These are phyloP conservation scores for Penicillium cataractarum DNA, from an alignment of 495 filamentous ascomycete genomes.

Conservation along the genomic window DNA sequence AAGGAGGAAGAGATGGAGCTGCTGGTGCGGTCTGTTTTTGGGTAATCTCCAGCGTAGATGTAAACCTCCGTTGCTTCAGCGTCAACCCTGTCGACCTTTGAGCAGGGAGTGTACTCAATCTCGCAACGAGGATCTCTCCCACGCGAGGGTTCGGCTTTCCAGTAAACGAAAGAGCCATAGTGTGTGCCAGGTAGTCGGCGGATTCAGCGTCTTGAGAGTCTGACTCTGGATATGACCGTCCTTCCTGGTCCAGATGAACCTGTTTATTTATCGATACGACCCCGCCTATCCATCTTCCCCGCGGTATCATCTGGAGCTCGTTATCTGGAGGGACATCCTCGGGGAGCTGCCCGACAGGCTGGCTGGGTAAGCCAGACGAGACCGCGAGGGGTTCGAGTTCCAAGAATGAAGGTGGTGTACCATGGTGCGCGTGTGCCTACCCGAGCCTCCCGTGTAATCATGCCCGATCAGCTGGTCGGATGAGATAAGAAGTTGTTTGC, in stretches of 20 bases:
- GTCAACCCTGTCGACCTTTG: neutral
- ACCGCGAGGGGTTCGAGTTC: constrained; percentile 1
- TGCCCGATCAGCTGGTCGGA: constrained; percentile 1
- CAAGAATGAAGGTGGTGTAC: neutral
- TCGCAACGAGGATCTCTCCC: constrained; percentile 13
- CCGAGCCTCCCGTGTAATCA: neutral
- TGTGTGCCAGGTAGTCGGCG: neutral
- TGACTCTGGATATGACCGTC: neutral
- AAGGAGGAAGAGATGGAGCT: constrained; percentile 42
- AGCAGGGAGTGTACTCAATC: constrained; percentile 8
- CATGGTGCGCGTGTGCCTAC: constrained; percentile 3
- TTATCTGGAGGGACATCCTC: constrained; percentile 12
- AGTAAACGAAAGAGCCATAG: constrained; percentile 19
- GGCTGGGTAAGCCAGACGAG: neutral
- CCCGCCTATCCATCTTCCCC: constrained; percentile 17
- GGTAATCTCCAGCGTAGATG: constrained; percentile 17
- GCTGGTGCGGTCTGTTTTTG: constrained; percentile 4
- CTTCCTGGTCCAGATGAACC: neutral
- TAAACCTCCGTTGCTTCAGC: constrained; percentile 9
- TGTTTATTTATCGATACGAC: constrained; percentile 23
- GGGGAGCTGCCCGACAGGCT: constrained; percentile 15
- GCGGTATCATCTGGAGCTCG: constrained; percentile 11
- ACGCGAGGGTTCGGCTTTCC: constrained; percentile 19
- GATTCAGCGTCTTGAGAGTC: neutral
- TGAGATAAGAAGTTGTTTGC: constrained; percentile 14